These are phyloP conservation scores for Penicillium simplicissimum DNA, from an alignment of 495 filamentous ascomycete species.

Conservation along the genomic window DNA sequence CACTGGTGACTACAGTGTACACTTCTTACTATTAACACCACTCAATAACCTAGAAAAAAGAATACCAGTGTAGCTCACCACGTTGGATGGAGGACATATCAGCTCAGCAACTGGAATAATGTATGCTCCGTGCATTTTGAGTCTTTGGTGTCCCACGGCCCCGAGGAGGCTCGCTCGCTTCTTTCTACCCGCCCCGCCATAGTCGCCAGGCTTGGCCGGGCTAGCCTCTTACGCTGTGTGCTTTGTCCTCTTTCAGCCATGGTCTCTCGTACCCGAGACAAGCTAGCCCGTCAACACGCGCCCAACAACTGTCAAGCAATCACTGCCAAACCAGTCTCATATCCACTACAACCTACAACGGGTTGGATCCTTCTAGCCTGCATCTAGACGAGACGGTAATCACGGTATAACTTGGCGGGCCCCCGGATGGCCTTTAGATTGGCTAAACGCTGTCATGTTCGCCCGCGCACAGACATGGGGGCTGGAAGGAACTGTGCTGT, in stretches of 20 bases:
- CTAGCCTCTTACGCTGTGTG: background rate
- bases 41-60: background rate
- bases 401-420: background rate
- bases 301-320: background rate
- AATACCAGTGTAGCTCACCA: background rate
- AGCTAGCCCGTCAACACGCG: background rate
- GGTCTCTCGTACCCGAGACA: background rate
- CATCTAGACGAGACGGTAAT: background rate
- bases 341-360: background rate
- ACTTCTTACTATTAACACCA: background rate
- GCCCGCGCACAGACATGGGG: background rate
- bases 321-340: background rate
- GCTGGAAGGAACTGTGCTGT: background rate
- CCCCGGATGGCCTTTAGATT: background rate
- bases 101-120: background rate
- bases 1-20: no score
- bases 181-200: slow-evolving; percentile 11
- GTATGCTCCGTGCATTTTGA: background rate
- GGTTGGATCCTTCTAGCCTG: slow-evolving; percentile 1
- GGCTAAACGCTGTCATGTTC: background rate
- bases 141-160: background rate
- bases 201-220: background rate
- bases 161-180: slow-evolving; percentile 12
- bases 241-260: background rate
- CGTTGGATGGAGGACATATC: background rate